Conservation (phyloP, 805 yeast species). For the Kazachstania kunashirensis region DNA sequence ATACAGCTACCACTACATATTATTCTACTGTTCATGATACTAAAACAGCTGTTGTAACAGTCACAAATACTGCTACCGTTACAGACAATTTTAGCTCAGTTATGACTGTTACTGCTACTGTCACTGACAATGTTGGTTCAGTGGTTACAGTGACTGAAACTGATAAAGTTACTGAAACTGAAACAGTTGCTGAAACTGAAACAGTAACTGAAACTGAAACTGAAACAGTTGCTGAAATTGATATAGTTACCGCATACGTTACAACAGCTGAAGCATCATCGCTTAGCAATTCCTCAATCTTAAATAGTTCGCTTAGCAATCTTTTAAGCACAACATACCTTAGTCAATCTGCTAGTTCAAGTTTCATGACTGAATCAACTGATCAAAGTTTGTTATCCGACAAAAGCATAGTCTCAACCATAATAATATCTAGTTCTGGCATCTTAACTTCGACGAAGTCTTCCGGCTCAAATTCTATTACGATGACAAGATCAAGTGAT, state of each 20-base stretch:
- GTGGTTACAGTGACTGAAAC: not conserved
- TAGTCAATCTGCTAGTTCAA: too few relatives aligned
- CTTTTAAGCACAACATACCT: too few relatives aligned
- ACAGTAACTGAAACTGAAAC: not conserved
- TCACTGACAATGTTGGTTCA: not conserved
- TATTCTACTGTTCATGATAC: slow-evolving; percentile 1
- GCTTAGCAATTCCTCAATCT: not conserved
- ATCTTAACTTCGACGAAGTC: too few relatives aligned
- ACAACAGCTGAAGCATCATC: not conserved
- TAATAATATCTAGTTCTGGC: too few relatives aligned
- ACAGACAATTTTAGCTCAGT: not conserved
- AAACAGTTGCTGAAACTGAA: too few relatives aligned
- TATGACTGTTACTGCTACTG: not conserved
- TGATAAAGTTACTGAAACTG: not conserved
- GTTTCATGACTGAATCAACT: too few relatives aligned
- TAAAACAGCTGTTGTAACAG: not conserved
- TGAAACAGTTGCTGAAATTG: not conserved
- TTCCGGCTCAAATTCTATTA: too few relatives aligned
- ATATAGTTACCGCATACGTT: not conserved
- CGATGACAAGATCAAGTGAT: too few relatives aligned
- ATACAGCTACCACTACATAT: too few relatives aligned
- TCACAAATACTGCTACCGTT: not conserved
- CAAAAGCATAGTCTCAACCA: too few relatives aligned
- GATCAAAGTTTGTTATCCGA: too few relatives aligned
- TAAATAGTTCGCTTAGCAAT: not conserved